Base-by-base conservation (phyloP, 306 rosid genomes). In the Astragalus glycyphyllos region DNA sequence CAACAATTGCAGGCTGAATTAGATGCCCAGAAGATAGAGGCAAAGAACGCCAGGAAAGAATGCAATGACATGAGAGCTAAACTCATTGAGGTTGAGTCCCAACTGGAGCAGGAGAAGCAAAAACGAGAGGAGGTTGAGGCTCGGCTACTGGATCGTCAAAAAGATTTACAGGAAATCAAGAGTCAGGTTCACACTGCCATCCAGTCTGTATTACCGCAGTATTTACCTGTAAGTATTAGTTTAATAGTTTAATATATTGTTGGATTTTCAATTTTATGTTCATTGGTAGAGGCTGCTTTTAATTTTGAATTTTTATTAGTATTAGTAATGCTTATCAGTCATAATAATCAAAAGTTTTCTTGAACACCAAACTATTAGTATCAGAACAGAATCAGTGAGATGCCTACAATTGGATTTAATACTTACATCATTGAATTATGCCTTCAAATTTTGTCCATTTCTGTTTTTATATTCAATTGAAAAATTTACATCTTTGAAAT, bases 161-260 rank as follows among this genome's bases (percentile, higher is more conserved):
- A 70, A 15, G 73, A 77, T 29, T 66, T 77, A 65, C 69, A 67
- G 58, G 76, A 47, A 41, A 77, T 82, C 68, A 76, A 66, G 45
- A 50, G 67, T 40, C 85, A 81, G 49, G 82, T 81, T 57, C 82
- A 81, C 69, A 62, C 77, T 7, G 66, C 85, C 50, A 73, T 77
- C 60, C 79, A 81, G 48, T 37, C 85, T 59, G 82, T 82, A n/a
- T 29, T 81, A 51, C 60, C 72, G 4, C 73, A 68, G 61, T 65
- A 67, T 62, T 55, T 23, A 49, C 65, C 69, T 5, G 85, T 81
- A 51, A 81, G 85, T 68, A 38, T 47, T 67, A 47, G 23, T 20
- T 20, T 20, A 20, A 20, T 20, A 20, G 23, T 20, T 20, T 20
- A 41, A 64, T n/a, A 8, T 38, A 45, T 65, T 64, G 68, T 35